Conservation (phyloP, 768 basidiomycete species). For the Gymnopilus dilepis region DNA sequence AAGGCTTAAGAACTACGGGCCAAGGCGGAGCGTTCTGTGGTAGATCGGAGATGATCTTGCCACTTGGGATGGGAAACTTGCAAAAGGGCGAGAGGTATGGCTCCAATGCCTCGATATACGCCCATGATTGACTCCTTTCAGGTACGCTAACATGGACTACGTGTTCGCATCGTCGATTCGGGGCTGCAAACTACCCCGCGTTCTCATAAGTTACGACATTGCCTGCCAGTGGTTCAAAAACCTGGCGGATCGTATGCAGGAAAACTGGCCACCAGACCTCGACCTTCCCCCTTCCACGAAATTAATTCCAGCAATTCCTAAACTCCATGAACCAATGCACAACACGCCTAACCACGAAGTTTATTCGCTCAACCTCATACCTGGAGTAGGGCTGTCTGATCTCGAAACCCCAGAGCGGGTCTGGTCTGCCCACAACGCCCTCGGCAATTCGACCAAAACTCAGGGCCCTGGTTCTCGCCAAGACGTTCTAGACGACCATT, state of each 20-base stretch:
- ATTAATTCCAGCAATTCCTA: slow-evolving; percentile 30
- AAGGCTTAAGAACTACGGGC: slow-evolving; percentile 29
- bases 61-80: slow-evolving; percentile 33
- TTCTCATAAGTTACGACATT: slow-evolving; percentile 34
- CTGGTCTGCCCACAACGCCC: neutral
- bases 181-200: neutral
- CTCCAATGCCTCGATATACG: neutral
- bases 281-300: neutral
- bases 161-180: slow-evolving; percentile 19
- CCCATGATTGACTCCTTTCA: neutral
- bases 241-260: slow-evolving; percentile 20
- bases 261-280: neutral
- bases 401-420: slow-evolving; percentile 13
- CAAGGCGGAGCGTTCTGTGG: slow-evolving; percentile 29
- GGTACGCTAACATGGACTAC: slow-evolving; percentile 35
- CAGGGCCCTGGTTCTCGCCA: slow-evolving; percentile 17
- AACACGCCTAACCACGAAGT: slow-evolving; percentile 23
- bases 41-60: slow-evolving; percentile 28
- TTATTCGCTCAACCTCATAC: slow-evolving; percentile 14
- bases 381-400: slow-evolving; percentile 12
- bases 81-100: slow-evolving; percentile 37
- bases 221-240: slow-evolving; percentile 32
- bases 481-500: slow-evolving; percentile 17
- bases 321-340: slow-evolving; percentile 37
- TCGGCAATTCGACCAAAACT: slow-evolving; percentile 15